Evolutionary conservation across 345 rosid genomes (phyloP).

Genomic region (Eucalyptus globulus): DNA sequence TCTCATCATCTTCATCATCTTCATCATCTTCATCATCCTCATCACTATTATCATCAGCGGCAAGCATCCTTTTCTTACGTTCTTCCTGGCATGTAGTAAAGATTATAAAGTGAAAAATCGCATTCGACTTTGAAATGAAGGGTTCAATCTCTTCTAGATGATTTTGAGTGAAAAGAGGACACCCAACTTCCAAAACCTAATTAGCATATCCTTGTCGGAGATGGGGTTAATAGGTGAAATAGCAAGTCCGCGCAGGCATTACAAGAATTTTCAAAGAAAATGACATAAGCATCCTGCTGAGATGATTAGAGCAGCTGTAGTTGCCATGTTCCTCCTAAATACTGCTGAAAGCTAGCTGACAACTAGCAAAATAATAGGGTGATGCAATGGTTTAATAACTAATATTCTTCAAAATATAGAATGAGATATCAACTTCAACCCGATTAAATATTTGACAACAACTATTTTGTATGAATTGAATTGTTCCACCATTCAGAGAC

Average conservation of each 20-base stretch:
- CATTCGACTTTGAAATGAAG: background rate
- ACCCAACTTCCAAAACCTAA: background rate
- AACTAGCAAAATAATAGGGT: background rate
- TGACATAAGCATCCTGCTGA: background rate
- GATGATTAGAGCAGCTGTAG: background rate
- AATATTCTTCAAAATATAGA: background rate
- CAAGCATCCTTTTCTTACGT: conserved; percentile 79
- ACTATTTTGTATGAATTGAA: background rate
- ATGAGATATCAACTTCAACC: background rate
- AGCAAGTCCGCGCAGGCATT: background rate
- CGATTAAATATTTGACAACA: background rate
- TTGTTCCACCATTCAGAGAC: background rate
- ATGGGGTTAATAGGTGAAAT: background rate
- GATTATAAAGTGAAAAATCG: background rate
- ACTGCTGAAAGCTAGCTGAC: background rate
- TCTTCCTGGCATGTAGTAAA: conserved; percentile 42
- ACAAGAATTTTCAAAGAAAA: background rate
- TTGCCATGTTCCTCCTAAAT: background rate
- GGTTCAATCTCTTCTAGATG: background rate
- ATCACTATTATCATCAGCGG: conserved; percentile 56
- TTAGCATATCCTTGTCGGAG: background rate
- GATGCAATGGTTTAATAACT: background rate
- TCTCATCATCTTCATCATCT: conserved; percentile 42
- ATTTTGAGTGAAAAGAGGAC: background rate
- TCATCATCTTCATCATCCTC: conserved; percentile 62